These are phyloP conservation scores for Cyberlindnera bimundalis DNA, from an alignment of 805 yeast species.

Conservation along the genomic window DNA sequence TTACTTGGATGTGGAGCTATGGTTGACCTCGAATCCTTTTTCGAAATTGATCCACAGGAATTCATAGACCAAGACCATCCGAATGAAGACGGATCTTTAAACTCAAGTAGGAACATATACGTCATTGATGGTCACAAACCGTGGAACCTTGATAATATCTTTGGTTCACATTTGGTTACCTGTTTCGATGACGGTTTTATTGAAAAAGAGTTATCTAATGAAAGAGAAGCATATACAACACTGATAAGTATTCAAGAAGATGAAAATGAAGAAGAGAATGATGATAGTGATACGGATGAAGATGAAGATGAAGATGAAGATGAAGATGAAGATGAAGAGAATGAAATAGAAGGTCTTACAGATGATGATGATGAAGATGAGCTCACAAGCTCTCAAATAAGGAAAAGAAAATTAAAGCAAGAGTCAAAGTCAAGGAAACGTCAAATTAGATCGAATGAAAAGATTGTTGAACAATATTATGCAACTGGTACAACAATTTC, in stretches of 20 bases:
- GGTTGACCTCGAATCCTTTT: slow-evolving; percentile 75
- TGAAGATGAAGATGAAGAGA: slow-evolving; percentile 30
- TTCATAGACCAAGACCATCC: slow-evolving; percentile 34
- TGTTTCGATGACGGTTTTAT: slow-evolving; percentile 88
- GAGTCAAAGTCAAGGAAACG: slow-evolving; percentile 39
- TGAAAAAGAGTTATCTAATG: slow-evolving; percentile 52
- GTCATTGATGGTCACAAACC: slow-evolving; percentile 92
- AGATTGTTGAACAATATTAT: slow-evolving; percentile 69
- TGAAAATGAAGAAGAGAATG: slow-evolving; percentile 35
- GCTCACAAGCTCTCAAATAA: slow-evolving; percentile 26
- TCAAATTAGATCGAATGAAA: slow-evolving; percentile 46
- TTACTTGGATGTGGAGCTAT: slow-evolving; percentile 92
- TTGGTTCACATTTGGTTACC: slow-evolving; percentile 71
- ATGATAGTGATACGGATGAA: slow-evolving; percentile 32
- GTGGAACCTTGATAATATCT: slow-evolving; percentile 91
- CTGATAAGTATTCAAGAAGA: slow-evolving; percentile 41
- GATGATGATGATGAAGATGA: slow-evolving; percentile 31
- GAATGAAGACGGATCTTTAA: slow-evolving; percentile 29
- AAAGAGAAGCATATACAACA: slow-evolving; percentile 58
- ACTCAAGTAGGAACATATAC: slow-evolving; percentile 59
- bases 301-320: slow-evolving; percentile 30
- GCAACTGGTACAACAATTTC: slow-evolving; percentile 75
- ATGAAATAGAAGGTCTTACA: slow-evolving; percentile 19
- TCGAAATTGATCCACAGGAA: slow-evolving; percentile 58
- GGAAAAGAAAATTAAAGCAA: slow-evolving; percentile 27